Base-by-base conservation (phyloP, 2,329 filamentous ascomycete genomes). In the Volutella citrinella region DNA sequence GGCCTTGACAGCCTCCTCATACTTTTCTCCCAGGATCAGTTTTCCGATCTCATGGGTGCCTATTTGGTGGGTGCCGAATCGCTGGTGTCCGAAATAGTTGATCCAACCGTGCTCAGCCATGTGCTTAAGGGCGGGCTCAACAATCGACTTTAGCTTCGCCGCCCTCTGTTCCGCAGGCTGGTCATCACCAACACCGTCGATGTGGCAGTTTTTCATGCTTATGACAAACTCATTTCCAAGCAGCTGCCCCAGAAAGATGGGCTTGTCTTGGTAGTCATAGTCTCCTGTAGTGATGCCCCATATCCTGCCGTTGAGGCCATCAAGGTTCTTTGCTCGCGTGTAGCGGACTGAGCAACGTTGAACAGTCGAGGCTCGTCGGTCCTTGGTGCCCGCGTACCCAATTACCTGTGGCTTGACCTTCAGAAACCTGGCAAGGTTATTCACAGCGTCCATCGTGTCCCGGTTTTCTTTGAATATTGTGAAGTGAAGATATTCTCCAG, bases 41-140 rank as follows among this genome's bases (percentile, higher is more conserved):
- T 84, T 78, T 30, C 93, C 93, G 30, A 96, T 70, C 24, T 82
- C 76, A 54, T 97, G 88, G 1, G 93, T 98, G 20, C 89, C 85
- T 10, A 87, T 84, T 18, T 80, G 69, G 60, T 93, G 91, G 1
- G 89, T 91, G 18, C 93, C 93, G 52, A 98, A 98, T 16, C 93
- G 82, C 64, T 98, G 93, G n/a, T 97, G 79, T 8, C 93, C 93
- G 55, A 90, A 98, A 66, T 97, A 98, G 64, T 98, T 98, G 63
- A 98, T 82, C 69, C 94, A 98, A 4, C 93, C 93, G 27, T 82
- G 75, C 26, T 79, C 65, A 34, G 74, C 70, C 47, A 97, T 78
- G 43, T 82, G 78, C 25, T 74, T 67, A 31, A 95, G 66, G 2
- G 87, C 72, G 11, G 71, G 60, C 36, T 70, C 69, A 9, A 80